Evolutionary conservation across 2,329 filamentous ascomycete species (phyloP), one percentile per base, ranked within the genome.

Genomic region (Ophiostoma sp.): DNA sequence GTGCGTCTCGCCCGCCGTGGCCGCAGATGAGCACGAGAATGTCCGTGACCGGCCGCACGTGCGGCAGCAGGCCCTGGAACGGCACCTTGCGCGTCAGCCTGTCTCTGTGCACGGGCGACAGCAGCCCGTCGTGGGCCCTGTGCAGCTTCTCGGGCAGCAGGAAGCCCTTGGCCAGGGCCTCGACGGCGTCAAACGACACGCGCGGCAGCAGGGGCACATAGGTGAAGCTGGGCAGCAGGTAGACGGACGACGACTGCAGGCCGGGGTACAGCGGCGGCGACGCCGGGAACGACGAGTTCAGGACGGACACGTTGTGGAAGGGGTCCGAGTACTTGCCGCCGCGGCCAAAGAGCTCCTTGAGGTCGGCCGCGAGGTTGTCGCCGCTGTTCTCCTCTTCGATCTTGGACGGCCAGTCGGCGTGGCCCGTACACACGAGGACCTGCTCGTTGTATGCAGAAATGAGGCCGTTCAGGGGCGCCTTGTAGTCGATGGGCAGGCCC

Each of bases 21-120:
- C 93, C 93, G 77, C 95, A 99, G 62, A 97, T 90, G 27, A 98
- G 81, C 39, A 99, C 86, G n/a, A 92, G 75, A 4, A 93, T 83
- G 72, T 93, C 89, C 20, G 85, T 76, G 10, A 91, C 85, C 33
- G 52, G 60, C 13, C 85, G 80, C 5, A 92, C 88, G 1, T 84
- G 83, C 1, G 80, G 79, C 1, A 92, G 81, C 48, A 80, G 81
- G 70, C 72, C 81, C 76, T 76, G 86, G 75, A 80, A 88, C 69
- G 78, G 87, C 72, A 79, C 83, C 79, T 83, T 87, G 74, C 81
- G 82, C 64, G 77, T 79, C 68, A 83, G 77, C 1, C 82, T 79
- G 76, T 88, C 86, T 64, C 82, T 81, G 74, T 89, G 85, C 60
- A 86, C 81, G 0, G 84, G 84, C 7, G 87, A 84, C 17, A 91